Evolutionary conservation across 1,284 basidiomycete species (phyloP), one percentile per base, ranked within the genome.

Genomic region (Mycosarcoma maydis): DNA sequence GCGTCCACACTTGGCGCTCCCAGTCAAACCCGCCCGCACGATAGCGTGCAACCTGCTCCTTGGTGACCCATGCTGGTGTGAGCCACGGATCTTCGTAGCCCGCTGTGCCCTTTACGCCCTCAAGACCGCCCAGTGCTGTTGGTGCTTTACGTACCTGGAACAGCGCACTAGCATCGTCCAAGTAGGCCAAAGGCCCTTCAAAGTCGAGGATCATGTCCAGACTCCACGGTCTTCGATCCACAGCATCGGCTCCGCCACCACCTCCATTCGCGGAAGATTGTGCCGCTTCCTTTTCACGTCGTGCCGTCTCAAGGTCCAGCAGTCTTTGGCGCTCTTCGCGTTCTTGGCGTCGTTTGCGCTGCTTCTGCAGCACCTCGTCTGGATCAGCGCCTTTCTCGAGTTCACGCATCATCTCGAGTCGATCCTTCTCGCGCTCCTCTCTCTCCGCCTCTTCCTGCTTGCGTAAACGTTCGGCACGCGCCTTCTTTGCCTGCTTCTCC

Each of bases 1-100:
- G 66, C 36, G 55, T 72, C 75, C 75, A 76, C 7, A 76, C 75
- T 20, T 72, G 66, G 13, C 59, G 55, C 38, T 72, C 58, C 76
- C 76, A 78, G 39, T 75, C 76, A 19, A 73, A 78, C 11, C 76
- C 76, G 19, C 74, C 76, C 10, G 76, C 74, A 6, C 76, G 72
- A 46, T 73, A 74, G n/a, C 71, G 50, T 7, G 67, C 61, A 9
- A 68, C 52, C 37, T 57, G 50, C 16, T 67, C 61, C 22, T 55
- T 58, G 22, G 53, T 49, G 23, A 72, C 45, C 55, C 57, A 67
- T 9, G 59, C 64, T 5, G 72, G 61, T 29, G 58, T 67, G 17
- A 76, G 59, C 75, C 75, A 76, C 6, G 76, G 76, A 36, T 78
- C 76, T 27, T 75, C 65, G 45, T 78, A 78, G 13, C 71, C 73